Conservation (phyloP, 176 grass and related monocot species). For the Panicum miliaceum region DNA sequence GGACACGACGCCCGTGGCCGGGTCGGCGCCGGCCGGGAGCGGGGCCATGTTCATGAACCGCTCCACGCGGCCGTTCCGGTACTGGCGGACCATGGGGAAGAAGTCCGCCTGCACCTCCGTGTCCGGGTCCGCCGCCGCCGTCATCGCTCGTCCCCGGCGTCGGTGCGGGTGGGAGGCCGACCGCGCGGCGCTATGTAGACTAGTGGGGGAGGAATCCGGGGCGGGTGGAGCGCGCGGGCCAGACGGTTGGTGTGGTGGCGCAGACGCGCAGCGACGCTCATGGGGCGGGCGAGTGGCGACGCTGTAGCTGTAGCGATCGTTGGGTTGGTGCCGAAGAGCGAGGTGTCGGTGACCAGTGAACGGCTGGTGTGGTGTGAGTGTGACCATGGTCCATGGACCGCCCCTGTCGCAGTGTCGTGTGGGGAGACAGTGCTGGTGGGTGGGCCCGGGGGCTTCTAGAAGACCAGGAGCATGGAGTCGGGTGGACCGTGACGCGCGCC, state of each 20-base stretch:
- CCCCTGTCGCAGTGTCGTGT: neutral
- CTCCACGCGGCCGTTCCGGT: conserved; percentile 77
- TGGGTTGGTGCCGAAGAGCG: neutral
- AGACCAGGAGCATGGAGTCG: neutral
- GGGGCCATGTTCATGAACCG: conserved; percentile 33
- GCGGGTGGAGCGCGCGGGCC: neutral
- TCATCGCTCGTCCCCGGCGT: neutral
- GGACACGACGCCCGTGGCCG: conserved; percentile 53
- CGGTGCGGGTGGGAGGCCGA: neutral
- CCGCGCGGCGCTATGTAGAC: neutral
- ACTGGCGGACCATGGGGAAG: conserved; percentile 55
- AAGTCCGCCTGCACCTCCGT: conserved; percentile 59
- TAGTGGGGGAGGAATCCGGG: neutral
- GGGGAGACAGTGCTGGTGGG: neutral
- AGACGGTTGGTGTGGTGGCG: conserved; percentile 42
- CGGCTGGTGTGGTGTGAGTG: neutral
- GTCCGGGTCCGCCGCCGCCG: conserved; percentile 45
- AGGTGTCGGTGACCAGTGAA: neutral
- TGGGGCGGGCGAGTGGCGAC: neutral
- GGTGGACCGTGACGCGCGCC: neutral
- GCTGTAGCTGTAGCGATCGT: neutral
- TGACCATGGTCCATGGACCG: neutral
- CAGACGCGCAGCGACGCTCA: neutral
- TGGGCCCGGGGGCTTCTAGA: conserved; percentile 17
- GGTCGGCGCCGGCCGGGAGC: conserved; percentile 59